These are phyloP conservation scores for Backusella parvicylindrica DNA, from an alignment of 192 early-diverging fungal species.

Conservation along the genomic window DNA sequence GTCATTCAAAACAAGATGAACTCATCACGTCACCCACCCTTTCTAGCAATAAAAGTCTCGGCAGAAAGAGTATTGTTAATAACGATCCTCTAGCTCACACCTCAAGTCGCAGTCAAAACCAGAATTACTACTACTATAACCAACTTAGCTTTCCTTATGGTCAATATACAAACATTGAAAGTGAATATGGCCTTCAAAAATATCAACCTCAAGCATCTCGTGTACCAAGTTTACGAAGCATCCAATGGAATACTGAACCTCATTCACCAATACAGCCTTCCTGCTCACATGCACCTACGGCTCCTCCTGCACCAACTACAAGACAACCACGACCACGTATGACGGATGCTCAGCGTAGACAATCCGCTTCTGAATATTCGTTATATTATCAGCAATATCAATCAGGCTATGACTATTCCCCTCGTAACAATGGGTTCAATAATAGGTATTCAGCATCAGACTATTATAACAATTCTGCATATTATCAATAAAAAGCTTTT, in stretches of 20 bases:
- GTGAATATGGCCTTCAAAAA: conserved; percentile 3
- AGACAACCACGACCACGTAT: conserved; percentile 7
- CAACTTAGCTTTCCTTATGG: conserved; percentile 2
- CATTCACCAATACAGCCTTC: background rate
- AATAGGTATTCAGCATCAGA: background rate
- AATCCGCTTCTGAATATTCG: conserved; percentile 6
- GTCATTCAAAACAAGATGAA: background rate
- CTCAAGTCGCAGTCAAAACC: background rate
- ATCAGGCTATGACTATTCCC: background rate
- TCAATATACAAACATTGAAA: background rate
- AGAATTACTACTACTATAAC: background rate
- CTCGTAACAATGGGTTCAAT: background rate
- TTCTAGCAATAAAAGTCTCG: background rate
- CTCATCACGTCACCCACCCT: background rate
- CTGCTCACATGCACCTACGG: background rate
- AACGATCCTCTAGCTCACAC: background rate
- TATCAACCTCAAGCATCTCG: background rate
- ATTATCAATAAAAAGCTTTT: background rate
- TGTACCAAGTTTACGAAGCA: conserved; percentile 1
- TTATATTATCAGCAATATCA: background rate
- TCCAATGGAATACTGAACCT: conserved; percentile 10
- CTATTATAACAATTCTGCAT: background rate
- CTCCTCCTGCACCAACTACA: background rate
- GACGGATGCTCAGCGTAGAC: background rate
- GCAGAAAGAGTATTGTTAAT: background rate